Evolutionary conservation across 2,329 filamentous ascomycete species (phyloP).

Genomic region (Talaromyces sp.): DNA sequence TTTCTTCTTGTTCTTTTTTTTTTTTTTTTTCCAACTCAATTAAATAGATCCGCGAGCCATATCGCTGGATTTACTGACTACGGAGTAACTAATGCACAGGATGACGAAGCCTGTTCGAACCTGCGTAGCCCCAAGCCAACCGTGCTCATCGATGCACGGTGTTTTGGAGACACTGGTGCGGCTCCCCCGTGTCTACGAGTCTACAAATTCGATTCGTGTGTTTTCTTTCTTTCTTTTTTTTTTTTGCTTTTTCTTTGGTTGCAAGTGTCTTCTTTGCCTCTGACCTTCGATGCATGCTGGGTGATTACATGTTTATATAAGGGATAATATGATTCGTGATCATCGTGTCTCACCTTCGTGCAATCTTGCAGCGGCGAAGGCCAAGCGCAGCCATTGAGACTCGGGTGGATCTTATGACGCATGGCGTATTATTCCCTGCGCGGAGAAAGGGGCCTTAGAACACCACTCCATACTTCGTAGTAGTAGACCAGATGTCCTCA

Average conservation of each 20-base stretch:
- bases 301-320: not conserved
- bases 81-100: not conserved
- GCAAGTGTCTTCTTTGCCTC: too few relatives aligned
- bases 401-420: conserved; percentile 9
- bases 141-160: not conserved
- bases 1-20: too few relatives aligned
- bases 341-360: conserved; percentile 1
- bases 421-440: conserved; percentile 3
- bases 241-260: too few relatives aligned
- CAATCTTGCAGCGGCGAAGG: not conserved
- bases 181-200: not conserved
- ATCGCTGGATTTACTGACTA: not conserved
- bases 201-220: not conserved
- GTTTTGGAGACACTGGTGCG: conserved; percentile 8
- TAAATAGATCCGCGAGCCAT: not conserved
- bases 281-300: not conserved
- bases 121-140: not conserved
- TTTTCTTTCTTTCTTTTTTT: not conserved
- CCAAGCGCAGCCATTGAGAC: conserved; percentile 6
- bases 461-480: too few relatives aligned
- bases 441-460: not conserved
- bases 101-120: not conserved
- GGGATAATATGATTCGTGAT: not conserved
- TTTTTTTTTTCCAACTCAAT: too few relatives aligned
- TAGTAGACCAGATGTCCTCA: not conserved